A percentile compares a stretch with the other conserved stretches of the same genome.
Conservation (phyloP, 2,329 filamentous ascomycete genomes). For the Macrophomina pseudophaseolina region DNA sequence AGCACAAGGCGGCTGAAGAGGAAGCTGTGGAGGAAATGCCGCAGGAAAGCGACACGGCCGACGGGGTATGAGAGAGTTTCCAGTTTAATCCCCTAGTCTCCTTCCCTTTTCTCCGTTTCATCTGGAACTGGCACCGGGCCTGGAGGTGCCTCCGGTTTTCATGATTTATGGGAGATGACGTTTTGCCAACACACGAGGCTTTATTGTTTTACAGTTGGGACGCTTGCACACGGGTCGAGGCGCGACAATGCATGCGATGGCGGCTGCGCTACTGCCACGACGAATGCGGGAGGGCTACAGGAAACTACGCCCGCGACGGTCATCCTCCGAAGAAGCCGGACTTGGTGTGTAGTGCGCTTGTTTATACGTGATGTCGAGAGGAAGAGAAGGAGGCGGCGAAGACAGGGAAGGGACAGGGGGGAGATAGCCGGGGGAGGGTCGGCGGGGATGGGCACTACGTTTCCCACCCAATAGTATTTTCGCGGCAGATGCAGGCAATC, state of each 20-base stretch:
- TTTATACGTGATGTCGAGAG: background rate
- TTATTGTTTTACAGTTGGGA: constrained; percentile 14
- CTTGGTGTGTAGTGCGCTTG: constrained; percentile 8
- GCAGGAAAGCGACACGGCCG: constrained; percentile 1
- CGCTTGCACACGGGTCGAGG: constrained; percentile 21
- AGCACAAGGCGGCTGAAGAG: constrained; percentile 29
- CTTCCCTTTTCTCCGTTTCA: background rate
- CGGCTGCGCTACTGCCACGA: constrained; percentile 8
- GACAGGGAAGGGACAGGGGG: background rate
- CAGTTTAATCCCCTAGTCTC: background rate
- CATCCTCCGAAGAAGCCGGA: constrained; percentile 5
- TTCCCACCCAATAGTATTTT: background rate
- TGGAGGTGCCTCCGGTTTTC: constrained; percentile 7
- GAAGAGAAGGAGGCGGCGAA: background rate
- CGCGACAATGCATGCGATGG: constrained; percentile 12
- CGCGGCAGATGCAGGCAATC: background rate
- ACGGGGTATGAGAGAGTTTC: constrained; percentile 18
- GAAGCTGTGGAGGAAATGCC: background rate
- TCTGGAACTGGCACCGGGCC: background rate
- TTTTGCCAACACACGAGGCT: constrained; percentile 16
- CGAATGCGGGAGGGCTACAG: constrained; percentile 16
- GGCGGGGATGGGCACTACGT: background rate
- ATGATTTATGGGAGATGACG: constrained; percentile 17
- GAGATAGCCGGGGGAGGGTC: background rate
- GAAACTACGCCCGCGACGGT: background rate